Evolutionary conservation across 768 basidiomycete species (phyloP).

Genomic region (Xanthoconium purpureum): DNA sequence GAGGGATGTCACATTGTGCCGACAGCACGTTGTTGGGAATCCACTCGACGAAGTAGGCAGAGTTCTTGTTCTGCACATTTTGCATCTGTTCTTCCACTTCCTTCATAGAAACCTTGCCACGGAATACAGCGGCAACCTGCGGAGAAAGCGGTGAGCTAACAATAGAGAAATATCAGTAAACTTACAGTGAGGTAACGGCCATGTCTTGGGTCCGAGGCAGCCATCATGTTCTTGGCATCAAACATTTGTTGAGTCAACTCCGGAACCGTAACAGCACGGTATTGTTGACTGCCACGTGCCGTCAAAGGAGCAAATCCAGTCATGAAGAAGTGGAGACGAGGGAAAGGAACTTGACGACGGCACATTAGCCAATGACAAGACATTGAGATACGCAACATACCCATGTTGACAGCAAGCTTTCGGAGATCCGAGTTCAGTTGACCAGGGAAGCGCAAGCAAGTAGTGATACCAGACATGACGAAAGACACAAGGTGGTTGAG

Average conservation of each 20-base stretch:
- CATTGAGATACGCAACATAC: conserved; percentile 40
- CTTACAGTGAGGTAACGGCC: conserved; percentile 94
- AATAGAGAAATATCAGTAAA: not conserved
- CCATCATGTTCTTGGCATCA: conserved; percentile 99
- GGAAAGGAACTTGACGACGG: conserved; percentile 76
- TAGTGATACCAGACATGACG: conserved; percentile 99
- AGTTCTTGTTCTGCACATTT: conserved; percentile 96
- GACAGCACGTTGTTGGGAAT: conserved; percentile 99
- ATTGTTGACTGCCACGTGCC: conserved; percentile 90
- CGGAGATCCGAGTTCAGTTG: conserved; percentile 98
- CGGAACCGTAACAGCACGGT: conserved; percentile 95
- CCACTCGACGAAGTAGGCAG: conserved; percentile 99
- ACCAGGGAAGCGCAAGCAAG: conserved; percentile 99
- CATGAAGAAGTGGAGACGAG: conserved; percentile 99
- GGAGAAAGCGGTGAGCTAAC: not conserved
- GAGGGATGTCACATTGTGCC: conserved; percentile 97
- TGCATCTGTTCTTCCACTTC: conserved; percentile 99
- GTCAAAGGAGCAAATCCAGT: conserved; percentile 94
- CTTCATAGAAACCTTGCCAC: conserved; percentile 99
- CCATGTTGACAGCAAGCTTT: conserved; percentile 99
- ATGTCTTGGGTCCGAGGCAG: conserved; percentile 93
- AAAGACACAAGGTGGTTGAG: conserved; percentile 97
- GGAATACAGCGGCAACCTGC: conserved; percentile 92
- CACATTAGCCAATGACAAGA: conserved; percentile 1
- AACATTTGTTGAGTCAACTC: conserved; percentile 99